Evolutionary conservation across 2,329 filamentous ascomycete species (phyloP).

Genomic region (Coniochaeta sp.): DNA sequence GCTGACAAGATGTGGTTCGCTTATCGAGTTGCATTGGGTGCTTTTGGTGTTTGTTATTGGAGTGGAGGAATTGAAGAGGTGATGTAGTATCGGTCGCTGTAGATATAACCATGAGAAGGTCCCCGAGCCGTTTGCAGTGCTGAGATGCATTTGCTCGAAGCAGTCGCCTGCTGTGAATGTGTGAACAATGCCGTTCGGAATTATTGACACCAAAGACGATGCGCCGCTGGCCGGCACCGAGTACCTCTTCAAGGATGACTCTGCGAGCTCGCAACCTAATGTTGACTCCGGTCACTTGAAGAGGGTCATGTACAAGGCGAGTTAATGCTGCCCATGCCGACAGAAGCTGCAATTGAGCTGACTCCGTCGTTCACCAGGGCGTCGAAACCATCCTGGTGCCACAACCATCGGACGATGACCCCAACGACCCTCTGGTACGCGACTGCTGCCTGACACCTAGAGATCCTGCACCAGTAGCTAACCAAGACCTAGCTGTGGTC

Average conservation of each 20-base stretch:
- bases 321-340: neutral
- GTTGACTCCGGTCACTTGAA: constrained; percentile 4
- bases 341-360: neutral
- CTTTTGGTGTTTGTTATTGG: neutral
- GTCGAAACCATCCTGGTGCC: constrained; percentile 13
- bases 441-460: neutral
- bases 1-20: neutral
- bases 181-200: constrained; percentile 17
- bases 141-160: too few species aligned
- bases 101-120: neutral
- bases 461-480: neutral
- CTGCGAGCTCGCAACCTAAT: neutral
- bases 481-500: constrained; percentile 11
- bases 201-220: constrained; percentile 15
- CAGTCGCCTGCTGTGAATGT: neutral
- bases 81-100: neutral
- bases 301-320: constrained; percentile 7
- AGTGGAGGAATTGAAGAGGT: neutral
- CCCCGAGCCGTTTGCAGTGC: too few species aligned
- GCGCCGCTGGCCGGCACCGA: constrained; percentile 18
- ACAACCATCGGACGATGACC: constrained; percentile 9
- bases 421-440: constrained; percentile 13
- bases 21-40: neutral
- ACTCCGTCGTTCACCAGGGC: constrained; percentile 4
- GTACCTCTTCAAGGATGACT: constrained; percentile 15